Evolutionary conservation across 2,329 filamentous ascomycete genomes (phyloP), one percentile per base, ranked within the genome.

Genomic region (Monosporascus sp.): DNA sequence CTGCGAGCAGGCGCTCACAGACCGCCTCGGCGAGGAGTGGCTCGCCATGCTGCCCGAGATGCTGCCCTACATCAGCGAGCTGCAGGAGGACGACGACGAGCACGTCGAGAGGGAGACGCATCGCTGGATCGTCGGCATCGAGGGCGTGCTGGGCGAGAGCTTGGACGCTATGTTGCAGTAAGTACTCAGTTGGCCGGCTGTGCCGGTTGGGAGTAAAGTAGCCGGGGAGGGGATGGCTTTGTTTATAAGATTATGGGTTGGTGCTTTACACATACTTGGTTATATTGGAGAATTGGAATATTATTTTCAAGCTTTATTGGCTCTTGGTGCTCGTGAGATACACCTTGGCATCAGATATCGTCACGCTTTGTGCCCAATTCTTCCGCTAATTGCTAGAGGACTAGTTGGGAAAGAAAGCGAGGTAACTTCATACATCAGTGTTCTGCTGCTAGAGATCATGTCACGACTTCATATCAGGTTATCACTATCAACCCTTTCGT

Each of bases 21-120:
- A 88, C 61, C 79, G 83, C 48, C 73, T 97, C 26, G 92, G 92
- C 55, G 92, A 97, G 69, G 94, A 99, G 67, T 99, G 94, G 94
- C 74, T 99, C 55, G 83, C 86, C 1, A 82, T 95, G 76, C 71
- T 97, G 67, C 91, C 93, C 0, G 94, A 99, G 80, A 97, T 97
- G 88, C 74, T 99, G 69, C 93, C 95, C 20, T 90, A 93, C 59
- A 96, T 99, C 63, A 95, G 90, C 65, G 94, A 99, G 75, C 71
- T 96, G 65, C 88, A 96, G 74, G 94, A 99, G 68, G 94, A 99
- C 69, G 94, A 97, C 61, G 92, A 97, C 66, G 94, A 97, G 74
- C 80, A 81, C 27, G 93, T 99, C 24, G 94, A 99, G 76, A 79
- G 85, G 66, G 92, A 96, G 76, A 93, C 91, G 38, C 83, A 92